Evolutionary conservation across 352 stramenopile species (phyloP).

Genomic region (Phytophthora agathidicida): DNA sequence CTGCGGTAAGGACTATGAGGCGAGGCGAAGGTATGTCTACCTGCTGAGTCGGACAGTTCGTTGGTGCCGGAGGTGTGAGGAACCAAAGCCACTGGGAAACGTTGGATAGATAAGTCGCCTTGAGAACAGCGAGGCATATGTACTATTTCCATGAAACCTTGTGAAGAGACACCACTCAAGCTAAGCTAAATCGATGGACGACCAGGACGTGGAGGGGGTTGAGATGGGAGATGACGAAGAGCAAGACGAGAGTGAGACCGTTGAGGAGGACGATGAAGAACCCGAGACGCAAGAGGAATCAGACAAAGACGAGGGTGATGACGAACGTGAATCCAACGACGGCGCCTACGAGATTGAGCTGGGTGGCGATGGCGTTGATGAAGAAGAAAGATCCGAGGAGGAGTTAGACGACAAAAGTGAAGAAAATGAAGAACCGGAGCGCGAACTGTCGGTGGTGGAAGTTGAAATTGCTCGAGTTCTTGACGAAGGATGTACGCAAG

Average conservation of each 20-base stretch:
- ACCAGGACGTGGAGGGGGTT: background rate
- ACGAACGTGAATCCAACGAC: conserved; percentile 6
- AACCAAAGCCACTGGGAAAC: too few relatives aligned
- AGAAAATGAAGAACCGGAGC: conserved; percentile 1
- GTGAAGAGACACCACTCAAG: too few relatives aligned
- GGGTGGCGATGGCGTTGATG: background rate
- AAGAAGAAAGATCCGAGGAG: background rate
- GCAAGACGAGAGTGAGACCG: background rate
- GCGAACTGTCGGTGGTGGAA: conserved; percentile 19
- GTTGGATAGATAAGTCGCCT: too few relatives aligned
- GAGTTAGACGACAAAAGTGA: background rate
- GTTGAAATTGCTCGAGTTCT: conserved; percentile 28
- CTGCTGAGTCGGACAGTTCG: too few relatives aligned
- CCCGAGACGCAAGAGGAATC: background rate
- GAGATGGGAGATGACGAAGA: conserved; percentile 10
- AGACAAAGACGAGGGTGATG: background rate
- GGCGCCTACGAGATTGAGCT: conserved; percentile 26
- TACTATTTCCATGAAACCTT: too few relatives aligned
- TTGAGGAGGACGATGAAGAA: conserved; percentile 15
- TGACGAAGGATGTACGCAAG: conserved; percentile 14
- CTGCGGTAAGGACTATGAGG: too few relatives aligned
- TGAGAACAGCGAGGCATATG: too few relatives aligned
- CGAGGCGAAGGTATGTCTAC: too few relatives aligned
- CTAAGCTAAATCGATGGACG: too few relatives aligned
- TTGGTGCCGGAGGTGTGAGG: too few relatives aligned